A percentile compares a stretch with the other conserved stretches of the same genome.
Evolutionary conservation across 2,329 filamentous ascomycete species (phyloP).

Genomic region (Orbilia blumenaviensis): DNA sequence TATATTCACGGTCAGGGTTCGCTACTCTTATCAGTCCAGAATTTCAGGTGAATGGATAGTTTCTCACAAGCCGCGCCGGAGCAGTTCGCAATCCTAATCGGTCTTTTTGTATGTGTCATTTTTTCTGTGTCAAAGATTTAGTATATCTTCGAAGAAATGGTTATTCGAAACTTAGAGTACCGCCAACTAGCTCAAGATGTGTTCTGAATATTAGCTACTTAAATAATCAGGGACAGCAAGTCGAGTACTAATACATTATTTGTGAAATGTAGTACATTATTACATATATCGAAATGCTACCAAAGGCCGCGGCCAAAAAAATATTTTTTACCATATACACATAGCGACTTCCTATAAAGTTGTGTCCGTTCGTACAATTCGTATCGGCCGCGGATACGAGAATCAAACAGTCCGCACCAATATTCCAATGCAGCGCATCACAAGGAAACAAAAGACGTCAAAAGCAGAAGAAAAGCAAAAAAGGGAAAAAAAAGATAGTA

Average conservation of each 20-base stretch:
- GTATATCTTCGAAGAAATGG: too few relatives aligned
- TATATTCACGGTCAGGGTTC: too few relatives aligned
- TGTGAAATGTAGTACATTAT: too few relatives aligned
- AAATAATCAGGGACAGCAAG: too few relatives aligned
- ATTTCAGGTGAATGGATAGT: background rate
- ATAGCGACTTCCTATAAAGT: too few relatives aligned
- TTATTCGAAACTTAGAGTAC: too few relatives aligned
- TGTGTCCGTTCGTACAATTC: background rate
- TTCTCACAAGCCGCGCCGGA: background rate
- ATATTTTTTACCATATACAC: background rate
- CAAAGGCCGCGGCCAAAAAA: background rate
- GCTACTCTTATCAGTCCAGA: too few relatives aligned
- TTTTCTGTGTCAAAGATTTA: too few relatives aligned
- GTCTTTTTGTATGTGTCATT: background rate
- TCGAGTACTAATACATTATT: too few relatives aligned
- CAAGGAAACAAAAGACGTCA: background rate
- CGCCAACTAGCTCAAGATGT: too few relatives aligned
- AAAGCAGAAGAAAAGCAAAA: background rate
- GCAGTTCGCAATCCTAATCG: slow-evolving; percentile 7
- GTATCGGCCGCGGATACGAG: background rate
- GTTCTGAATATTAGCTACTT: too few relatives aligned
- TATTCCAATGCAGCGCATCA: background rate
- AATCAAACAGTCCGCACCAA: background rate
- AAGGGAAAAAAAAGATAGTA: background rate
- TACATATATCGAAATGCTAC: background rate